Percentiles rank a stretch among this genome's conserved stretches.
Evolutionary conservation across 257 asterid species (phyloP).

Genomic region (Przewalskia tangutica): DNA sequence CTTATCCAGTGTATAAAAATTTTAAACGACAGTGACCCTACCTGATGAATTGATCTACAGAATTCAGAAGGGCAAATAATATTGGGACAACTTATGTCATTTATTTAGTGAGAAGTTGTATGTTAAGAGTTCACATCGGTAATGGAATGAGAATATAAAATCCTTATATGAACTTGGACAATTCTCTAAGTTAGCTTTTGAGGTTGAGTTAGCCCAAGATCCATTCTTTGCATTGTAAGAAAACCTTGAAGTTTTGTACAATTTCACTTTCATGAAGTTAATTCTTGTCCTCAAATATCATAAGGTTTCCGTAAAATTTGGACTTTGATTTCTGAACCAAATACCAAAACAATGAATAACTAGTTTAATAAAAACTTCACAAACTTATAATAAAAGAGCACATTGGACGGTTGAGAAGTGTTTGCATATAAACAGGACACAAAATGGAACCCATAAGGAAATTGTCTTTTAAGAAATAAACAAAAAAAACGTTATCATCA

Average conservation of each 20-base stretch:
- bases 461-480: constrained; percentile 27
- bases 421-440: constrained; percentile 13
- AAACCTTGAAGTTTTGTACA: neutral
- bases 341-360: neutral
- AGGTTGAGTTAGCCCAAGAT: no score
- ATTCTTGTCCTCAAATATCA: neutral
- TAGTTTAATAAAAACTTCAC: no score
- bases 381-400: constrained; percentile 14
- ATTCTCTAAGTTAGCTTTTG: no score
- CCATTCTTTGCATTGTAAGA: no score
- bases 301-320: neutral
- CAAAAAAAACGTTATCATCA: constrained; percentile 21
- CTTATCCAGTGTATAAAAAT: neutral
- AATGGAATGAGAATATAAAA: no score
- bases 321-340: neutral
- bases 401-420: constrained; percentile 39
- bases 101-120: neutral
- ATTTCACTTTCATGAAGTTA: constrained; percentile 1
- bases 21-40: neutral
- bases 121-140: no score
- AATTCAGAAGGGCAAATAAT: neutral
- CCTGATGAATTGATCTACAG: neutral
- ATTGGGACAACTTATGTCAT: neutral
- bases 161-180: no score
- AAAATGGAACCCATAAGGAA: constrained; percentile 21